Evolutionary conservation across 2,329 filamentous ascomycete species (phyloP).

Genomic region (Sclerotinia minor): DNA sequence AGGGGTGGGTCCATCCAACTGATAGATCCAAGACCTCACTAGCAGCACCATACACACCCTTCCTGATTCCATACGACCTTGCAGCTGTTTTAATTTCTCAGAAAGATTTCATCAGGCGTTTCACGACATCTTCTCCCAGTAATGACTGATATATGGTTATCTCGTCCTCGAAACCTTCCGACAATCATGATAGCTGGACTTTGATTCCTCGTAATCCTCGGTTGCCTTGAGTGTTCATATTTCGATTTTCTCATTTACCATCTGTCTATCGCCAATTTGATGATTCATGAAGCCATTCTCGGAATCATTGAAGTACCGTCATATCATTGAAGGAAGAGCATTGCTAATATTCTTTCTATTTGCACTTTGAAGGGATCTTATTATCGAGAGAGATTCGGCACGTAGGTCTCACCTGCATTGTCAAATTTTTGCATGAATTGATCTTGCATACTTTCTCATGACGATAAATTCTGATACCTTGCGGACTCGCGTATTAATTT

Average conservation of each 20-base stretch:
- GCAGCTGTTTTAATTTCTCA: neutral
- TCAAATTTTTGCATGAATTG: neutral
- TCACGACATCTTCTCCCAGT: neutral
- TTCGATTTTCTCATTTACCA: slow-evolving; percentile 2
- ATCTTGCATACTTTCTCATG: slow-evolving; percentile 21
- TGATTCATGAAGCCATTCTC: slow-evolving; percentile 26
- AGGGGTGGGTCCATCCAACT: slow-evolving; percentile 10
- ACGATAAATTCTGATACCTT: slow-evolving; percentile 5
- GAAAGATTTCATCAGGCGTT: slow-evolving; percentile 3
- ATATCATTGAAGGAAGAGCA: slow-evolving; percentile 23
- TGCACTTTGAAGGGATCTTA: slow-evolving; percentile 2
- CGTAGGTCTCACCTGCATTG: neutral
- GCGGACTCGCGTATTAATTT: neutral
- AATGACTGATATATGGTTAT: neutral
- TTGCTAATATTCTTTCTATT: slow-evolving; percentile 18
- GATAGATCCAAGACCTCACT: neutral
- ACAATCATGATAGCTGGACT: neutral
- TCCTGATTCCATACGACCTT: neutral
- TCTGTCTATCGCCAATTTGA: slow-evolving; percentile 20
- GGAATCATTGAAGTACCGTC: slow-evolving; percentile 18
- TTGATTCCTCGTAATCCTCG: neutral
- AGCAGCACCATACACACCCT: neutral
- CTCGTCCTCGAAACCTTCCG: slow-evolving; percentile 4
- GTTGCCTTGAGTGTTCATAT: slow-evolving; percentile 8
- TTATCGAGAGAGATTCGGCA: slow-evolving; percentile 6